These are phyloP conservation scores for Sicyos baderoa DNA, from an alignment of 306 rosid genomes.

Conservation along the genomic window DNA sequence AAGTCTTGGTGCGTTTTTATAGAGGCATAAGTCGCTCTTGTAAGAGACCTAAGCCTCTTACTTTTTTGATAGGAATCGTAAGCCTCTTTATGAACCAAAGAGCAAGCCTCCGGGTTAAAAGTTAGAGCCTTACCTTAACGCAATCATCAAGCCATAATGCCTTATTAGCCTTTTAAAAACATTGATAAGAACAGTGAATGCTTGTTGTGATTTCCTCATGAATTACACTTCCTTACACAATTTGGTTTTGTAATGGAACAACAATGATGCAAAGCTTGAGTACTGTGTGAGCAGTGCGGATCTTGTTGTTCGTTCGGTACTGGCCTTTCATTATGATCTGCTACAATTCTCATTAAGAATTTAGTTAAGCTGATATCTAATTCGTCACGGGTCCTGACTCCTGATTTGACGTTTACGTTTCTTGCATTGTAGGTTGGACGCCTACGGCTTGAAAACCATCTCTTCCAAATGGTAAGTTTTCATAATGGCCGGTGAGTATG, in stretches of 20 bases:
- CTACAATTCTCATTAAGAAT: background rate
- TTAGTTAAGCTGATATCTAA: background rate
- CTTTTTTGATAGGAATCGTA: too few relatives aligned
- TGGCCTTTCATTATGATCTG: background rate
- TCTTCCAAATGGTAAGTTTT: slow-evolving; percentile 69
- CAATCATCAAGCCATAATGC: too few relatives aligned
- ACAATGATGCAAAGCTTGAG: background rate
- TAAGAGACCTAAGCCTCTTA: too few relatives aligned
- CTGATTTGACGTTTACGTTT: slow-evolving; percentile 22
- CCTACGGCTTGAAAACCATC: slow-evolving; percentile 48
- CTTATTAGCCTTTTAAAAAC: too few relatives aligned
- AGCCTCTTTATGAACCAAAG: too few relatives aligned
- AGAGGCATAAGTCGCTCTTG: too few relatives aligned
- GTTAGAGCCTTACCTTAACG: too few relatives aligned
- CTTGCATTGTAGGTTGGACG: slow-evolving; percentile 48
- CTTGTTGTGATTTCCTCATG: background rate
- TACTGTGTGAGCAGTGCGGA: background rate
- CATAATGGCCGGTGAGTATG: background rate
- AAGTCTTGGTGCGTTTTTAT: too few relatives aligned
- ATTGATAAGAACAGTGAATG: background rate
- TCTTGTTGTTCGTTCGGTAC: background rate
- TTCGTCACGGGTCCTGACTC: background rate
- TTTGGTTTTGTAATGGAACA: background rate
- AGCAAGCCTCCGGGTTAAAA: too few relatives aligned
- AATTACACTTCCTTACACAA: background rate